phyloP scores from a whole-genome alignment of 768 basidiomycete species.

The Termitomyces sp. region DNA sequence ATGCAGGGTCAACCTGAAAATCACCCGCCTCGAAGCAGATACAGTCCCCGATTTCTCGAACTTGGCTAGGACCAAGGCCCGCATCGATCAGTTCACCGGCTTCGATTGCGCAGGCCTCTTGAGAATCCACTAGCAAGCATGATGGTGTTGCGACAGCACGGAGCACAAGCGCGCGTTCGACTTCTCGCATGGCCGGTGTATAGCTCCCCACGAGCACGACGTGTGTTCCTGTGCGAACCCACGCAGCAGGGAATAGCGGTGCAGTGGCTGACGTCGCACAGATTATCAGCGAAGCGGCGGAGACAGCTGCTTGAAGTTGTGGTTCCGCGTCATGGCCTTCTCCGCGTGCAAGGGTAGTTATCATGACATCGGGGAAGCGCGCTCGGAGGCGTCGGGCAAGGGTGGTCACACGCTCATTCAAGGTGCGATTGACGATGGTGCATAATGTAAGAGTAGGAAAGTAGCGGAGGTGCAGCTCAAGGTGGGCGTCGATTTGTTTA shows the following conservation, averaged over 20 bases:
- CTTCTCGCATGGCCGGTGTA: conserved; percentile 75
- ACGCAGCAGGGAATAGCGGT: conserved; percentile 66
- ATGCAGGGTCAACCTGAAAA: background rate
- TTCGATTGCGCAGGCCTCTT: conserved; percentile 62
- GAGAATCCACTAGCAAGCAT: conserved; percentile 67
- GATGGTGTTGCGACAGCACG: conserved; percentile 34
- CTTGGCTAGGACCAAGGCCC: conserved; percentile 24
- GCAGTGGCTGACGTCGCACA: conserved; percentile 68
- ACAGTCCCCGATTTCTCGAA: conserved; percentile 71
- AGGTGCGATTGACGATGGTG: conserved; percentile 59
- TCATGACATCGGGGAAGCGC: conserved; percentile 19
- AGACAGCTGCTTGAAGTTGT: conserved; percentile 27
- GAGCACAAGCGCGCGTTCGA: conserved; percentile 50
- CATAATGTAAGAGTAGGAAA: conserved; percentile 49
- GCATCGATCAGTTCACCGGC: conserved; percentile 79
- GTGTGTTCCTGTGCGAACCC: conserved; percentile 59
- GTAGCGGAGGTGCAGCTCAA: conserved; percentile 51
- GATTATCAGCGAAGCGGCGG: conserved; percentile 52
- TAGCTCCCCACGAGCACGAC: conserved; percentile 80
- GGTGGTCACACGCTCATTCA: conserved; percentile 37
- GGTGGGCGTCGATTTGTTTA: conserved; percentile 61
- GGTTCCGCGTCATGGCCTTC: background rate
- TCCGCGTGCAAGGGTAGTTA: conserved; percentile 14
- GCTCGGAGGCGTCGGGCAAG: conserved; percentile 25
- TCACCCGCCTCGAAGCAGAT: conserved; percentile 22